Conservation (phyloP, 2,329 filamentous ascomycete species). For the Pyrenophora seminiperda region DNA sequence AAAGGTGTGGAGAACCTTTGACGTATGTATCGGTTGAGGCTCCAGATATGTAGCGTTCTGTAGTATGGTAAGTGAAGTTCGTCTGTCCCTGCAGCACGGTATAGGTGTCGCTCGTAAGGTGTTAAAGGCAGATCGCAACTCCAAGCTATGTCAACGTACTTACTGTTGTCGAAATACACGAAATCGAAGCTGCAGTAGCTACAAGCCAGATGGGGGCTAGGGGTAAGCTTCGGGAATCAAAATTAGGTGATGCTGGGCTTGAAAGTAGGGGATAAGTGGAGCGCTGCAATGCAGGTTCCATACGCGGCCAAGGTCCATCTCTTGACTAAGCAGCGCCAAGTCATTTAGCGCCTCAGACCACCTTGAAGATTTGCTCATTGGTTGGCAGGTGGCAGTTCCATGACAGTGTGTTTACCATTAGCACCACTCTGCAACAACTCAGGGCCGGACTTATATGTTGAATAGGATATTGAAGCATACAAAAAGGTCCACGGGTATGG, state of each 20-base stretch:
- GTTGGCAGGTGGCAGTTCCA: background rate
- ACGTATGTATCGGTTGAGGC: background rate
- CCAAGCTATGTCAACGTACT: conserved; percentile 9
- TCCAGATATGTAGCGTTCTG: conserved; percentile 1
- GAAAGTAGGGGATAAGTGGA: conserved; percentile 18
- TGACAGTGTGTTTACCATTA: background rate
- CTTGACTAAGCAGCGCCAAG: conserved; percentile 18
- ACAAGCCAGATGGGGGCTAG: background rate
- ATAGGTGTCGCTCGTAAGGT: conserved; percentile 12
- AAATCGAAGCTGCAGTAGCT: background rate
- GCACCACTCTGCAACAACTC: no score
- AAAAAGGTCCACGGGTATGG: no score
- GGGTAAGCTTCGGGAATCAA: background rate
- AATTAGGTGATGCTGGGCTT: conserved; percentile 8
- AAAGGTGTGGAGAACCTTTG: background rate
- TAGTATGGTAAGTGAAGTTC: conserved; percentile 9
- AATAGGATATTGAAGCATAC: no score
- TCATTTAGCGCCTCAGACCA: conserved; percentile 6
- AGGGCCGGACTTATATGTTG: no score
- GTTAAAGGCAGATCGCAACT: conserved; percentile 3
- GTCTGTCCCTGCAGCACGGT: conserved; percentile 1
- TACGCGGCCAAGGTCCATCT: conserved; percentile 10
- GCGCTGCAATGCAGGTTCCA: conserved; percentile 11
- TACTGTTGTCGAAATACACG: background rate
- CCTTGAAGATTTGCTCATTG: background rate